Base-by-base conservation (phyloP, 2,329 filamentous ascomycete genomes). In the Colletotrichum plurivorum region DNA sequence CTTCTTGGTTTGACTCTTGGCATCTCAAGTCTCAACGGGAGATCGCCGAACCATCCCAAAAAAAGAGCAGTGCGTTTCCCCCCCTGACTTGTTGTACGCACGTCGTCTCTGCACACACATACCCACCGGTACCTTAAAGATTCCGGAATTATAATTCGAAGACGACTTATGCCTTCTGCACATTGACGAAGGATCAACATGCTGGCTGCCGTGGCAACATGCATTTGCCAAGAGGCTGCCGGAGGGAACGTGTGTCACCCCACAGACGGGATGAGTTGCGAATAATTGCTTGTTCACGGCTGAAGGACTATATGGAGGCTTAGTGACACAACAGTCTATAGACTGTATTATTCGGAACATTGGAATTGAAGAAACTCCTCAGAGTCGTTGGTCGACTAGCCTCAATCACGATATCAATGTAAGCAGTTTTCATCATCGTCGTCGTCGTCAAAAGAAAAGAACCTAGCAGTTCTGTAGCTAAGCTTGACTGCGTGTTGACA, bases 221-320 rank as follows among this genome's bases (percentile, higher is more conserved):
- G 20, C 31, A 36, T 58, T 54, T 64, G 62, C 60, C 60, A 64
- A 63, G 64, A 10, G n/a, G 48, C 45, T 18, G 52, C 22, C 36
- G 39, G 39, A 51, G 9, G 41, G 54, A 54, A 49, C 41, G 65
- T 65, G 54, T 53, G 45, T n/a, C 41, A n/a, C 41, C 59, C 41
- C 59, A 67, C 59, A 25, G 65, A 54, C 60, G n/a, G 49, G 25
- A 43, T 48, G 15, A 31, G 31, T 20, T 18, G 18, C 25, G 18
- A 48, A 15, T 59, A 46, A 22, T 49, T 49, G 45, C 31, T 60
- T 31, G 45, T 15, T 60, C 31, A 36, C 31, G 10, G 31, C 20
- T 31, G 43, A 25, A 12, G 9, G 13, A 31, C 15, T 39, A 43
- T 25, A 5, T 36, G 22, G 25, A n/a, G 45, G 18, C 27, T 25